Evolutionary conservation across 2,329 filamentous ascomycete genomes (phyloP), one percentile per base, ranked within the genome.

Genomic region (Falciphora oryzae): DNA sequence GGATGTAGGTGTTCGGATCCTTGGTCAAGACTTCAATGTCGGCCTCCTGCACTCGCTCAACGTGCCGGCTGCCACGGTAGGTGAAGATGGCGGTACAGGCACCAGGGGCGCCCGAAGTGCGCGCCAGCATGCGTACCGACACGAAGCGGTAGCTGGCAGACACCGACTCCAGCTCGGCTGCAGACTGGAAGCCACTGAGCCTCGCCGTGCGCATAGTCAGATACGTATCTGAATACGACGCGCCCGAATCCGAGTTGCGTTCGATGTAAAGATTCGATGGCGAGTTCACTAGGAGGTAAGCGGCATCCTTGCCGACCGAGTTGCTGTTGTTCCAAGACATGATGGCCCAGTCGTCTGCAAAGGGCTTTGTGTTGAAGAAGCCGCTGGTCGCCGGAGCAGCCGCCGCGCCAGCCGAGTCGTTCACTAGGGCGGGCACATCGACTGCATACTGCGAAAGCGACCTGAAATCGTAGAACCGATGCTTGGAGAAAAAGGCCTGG

Each of bases 401-500:
- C 13, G 62, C 53, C 11, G 53, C 62, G 53, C 27, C 29, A 29
- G 53, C 18, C 29, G 62, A 27, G 22, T 32, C 63, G 65, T 70
- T 75, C 18, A 53, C 22, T 7, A 53, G 44, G 44, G 44, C 44
- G 35, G 69, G 65, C 5, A 66, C 59, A 65, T 75, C 71, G 4
- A 77, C 79, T 25, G 22, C 44, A 64, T 80, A 77, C 29, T 79
- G 68, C 2, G 71, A 57, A 27, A 81, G 76, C 56, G 71, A 72
- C 59, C 81, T 75, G 67, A 83, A 84, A 71, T 84, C 82, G 68
- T 80, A 81, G 73, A 84, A 84, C 53, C 72, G 69, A 70, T 82
- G 82, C 25, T 75, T 72, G 25, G 75, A 72, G 68, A 80, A 84
- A 72, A 78, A 83, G 57, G 71, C 70, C 29, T 75, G 70, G 58